phyloP scores from a whole-genome alignment of 164 flowering plant genomes.

The Tetracentron sinense region DNA sequence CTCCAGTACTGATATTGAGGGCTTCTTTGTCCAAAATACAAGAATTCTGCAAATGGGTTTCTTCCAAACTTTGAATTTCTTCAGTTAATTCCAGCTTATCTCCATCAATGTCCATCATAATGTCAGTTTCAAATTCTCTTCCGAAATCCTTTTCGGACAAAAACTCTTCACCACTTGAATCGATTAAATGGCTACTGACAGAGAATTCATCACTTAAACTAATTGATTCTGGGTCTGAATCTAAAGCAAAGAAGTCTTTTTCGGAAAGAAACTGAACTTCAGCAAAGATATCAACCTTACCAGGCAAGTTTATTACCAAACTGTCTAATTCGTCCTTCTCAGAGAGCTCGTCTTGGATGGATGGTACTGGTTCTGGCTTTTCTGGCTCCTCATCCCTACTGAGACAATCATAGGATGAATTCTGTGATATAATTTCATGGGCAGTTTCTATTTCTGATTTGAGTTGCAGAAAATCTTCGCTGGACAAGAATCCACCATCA shows the following conservation, averaged over 20 bases:
- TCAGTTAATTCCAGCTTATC: conserved; percentile 13
- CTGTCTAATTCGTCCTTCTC: not conserved
- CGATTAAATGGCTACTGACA: conserved; percentile 19
- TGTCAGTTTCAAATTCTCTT: conserved; percentile 14
- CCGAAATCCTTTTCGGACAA: conserved; percentile 53
- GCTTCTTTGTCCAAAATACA: conserved; percentile 3
- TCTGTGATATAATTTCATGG: conserved; percentile 8
- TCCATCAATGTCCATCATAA: conserved; percentile 10
- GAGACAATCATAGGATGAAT: not conserved
- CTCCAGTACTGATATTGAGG: not conserved
- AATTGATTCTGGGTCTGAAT: conserved; percentile 40
- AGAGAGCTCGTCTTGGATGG: conserved; percentile 1
- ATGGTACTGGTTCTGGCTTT: conserved; percentile 3
- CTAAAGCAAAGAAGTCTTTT: conserved; percentile 23
- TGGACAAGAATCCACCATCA: conserved; percentile 15
- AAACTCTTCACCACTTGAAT: conserved; percentile 37
- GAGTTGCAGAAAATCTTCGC: conserved; percentile 6
- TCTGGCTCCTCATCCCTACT: conserved; percentile 4
- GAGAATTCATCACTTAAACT: conserved; percentile 31
- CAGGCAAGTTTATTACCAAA: not conserved
- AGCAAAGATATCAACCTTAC: conserved; percentile 7
- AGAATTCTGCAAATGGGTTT: conserved; percentile 6
- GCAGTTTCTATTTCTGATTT: conserved; percentile 13
- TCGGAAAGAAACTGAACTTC: no score
- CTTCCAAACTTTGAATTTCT: conserved; percentile 13